Percentiles rank a stretch among this genome's conserved stretches.
Evolutionary conservation across 306 rosid genomes (phyloP).

Genomic region (Fagus sylvatica): DNA sequence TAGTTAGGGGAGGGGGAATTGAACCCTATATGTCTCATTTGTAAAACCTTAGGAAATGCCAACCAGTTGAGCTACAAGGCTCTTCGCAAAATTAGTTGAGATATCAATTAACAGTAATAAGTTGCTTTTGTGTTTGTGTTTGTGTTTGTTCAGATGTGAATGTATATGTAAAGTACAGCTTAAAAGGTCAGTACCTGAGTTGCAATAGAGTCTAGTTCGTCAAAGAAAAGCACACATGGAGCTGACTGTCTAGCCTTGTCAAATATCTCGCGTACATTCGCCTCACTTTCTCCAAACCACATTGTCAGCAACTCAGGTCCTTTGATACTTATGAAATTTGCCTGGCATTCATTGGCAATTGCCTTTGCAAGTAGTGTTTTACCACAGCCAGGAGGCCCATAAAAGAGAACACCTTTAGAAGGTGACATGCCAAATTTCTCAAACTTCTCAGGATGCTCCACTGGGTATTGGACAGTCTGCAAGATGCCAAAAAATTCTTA

Average conservation of each 20-base stretch:
- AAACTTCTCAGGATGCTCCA: constrained; percentile 82
- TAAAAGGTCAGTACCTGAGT: constrained; percentile 44
- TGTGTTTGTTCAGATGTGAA: not conserved
- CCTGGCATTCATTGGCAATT: constrained; percentile 71
- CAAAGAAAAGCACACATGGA: constrained; percentile 79
- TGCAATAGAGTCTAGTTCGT: constrained; percentile 74
- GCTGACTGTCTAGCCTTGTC: constrained; percentile 75
- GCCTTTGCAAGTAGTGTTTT: constrained; percentile 71
- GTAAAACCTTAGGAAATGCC: no score
- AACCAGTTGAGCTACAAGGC: no score
- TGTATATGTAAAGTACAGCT: not conserved
- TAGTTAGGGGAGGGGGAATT: no score
- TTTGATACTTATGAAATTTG: constrained; percentile 68
- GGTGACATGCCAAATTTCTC: constrained; percentile 84
- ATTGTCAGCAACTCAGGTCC: constrained; percentile 73
- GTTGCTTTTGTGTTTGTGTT: not conserved
- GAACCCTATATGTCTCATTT: no score
- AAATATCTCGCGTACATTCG: constrained; percentile 69
- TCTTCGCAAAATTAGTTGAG: no score
- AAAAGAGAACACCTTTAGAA: constrained; percentile 72
- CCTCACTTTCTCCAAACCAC: constrained; percentile 86
- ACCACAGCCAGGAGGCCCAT: constrained; percentile 77
- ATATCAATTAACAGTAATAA: no score
- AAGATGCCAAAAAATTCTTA: constrained; percentile 15
- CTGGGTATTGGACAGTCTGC: constrained; percentile 72